Evolutionary conservation across 192 early-diverging fungal species (phyloP), one percentile per base, ranked within the genome.

Genomic region (Mortierella alpina): DNA sequence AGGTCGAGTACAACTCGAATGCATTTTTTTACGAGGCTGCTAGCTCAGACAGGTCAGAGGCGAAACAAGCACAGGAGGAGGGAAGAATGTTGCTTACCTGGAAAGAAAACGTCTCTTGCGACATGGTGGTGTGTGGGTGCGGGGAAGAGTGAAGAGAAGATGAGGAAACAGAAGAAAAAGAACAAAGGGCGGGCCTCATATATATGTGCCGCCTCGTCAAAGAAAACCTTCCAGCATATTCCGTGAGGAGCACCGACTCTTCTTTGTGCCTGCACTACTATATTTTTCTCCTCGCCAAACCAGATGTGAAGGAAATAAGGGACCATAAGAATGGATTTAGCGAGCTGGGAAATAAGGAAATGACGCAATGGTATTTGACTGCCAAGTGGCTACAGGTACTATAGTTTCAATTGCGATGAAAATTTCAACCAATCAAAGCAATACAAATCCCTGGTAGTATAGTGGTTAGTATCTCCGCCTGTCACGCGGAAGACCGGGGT

Each of bases 61-160:
- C 40, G 58, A 9, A 14, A 41, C 15, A 42, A 42, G 23, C 58
- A 42, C 23, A 40, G 23, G 40, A 12, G 22, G 22, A 8, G 23
- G 46, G 45, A 9, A 47, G 40, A 20, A 22, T 23, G 52, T 15
- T 18, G 46, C 61, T 63, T 63, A 61, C 73, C 73, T 75, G 73
- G 60, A 75, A 75, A 40, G 66, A 68, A 68, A 75, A 75, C 46
- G 73, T 75, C 42, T 75, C 73, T 20, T 57, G 22, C 50, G 73
- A 75, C 73, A 75, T 75, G 73, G 66, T 39, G 50, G 11, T 22
- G 44, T 55, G 44, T 55, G 49, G 44, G 58, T 59, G 53, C 44
- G 40, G 65, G 53, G 45, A 15, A 57, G 49, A 45, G 68, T 44
- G 56, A 49, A 47, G 40, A 64, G 54, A 64, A 55, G 62, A 72